Conservation (phyloP, 2,329 filamentous ascomycete genomes). For the Hypoxylon sp. region DNA sequence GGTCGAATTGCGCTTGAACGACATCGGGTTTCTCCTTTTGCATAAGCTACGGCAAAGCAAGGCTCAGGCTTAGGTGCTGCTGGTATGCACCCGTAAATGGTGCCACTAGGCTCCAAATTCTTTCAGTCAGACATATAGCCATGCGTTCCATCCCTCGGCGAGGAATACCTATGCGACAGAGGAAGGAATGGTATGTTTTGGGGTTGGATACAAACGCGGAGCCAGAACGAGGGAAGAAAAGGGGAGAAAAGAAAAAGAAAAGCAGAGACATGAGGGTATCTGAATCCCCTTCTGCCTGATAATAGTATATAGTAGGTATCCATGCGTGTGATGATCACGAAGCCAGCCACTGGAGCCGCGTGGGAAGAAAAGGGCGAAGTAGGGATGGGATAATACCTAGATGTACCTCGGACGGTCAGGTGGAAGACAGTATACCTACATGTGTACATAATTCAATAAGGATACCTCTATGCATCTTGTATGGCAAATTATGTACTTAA, state of each 20-base stretch:
- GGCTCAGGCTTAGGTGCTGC: not conserved
- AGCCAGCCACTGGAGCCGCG: constrained; percentile 23
- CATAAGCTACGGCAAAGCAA: constrained; percentile 13
- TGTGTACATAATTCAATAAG: not conserved
- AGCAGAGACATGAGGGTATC: not conserved
- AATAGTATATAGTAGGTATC: not conserved
- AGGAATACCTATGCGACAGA: not conserved
- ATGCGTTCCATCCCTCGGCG: constrained; percentile 2
- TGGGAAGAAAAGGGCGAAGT: not conserved
- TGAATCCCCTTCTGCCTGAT: constrained; percentile 8
- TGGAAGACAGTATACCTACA: not conserved
- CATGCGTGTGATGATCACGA: constrained; percentile 26
- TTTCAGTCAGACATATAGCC: constrained; percentile 11
- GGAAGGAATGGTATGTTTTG: constrained; percentile 10
- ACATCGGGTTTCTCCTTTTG: constrained; percentile 7
- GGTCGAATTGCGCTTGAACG: constrained; percentile 4
- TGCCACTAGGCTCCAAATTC: constrained; percentile 27
- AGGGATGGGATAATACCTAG: not conserved
- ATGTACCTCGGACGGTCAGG: constrained; percentile 1
- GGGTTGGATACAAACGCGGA: not conserved
- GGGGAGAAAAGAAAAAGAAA: not conserved
- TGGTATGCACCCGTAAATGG: constrained; percentile 21
- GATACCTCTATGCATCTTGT: not conserved
- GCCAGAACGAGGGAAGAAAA: not conserved
- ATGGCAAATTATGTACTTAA: constrained; percentile 7